These are phyloP conservation scores for Xylariaceae sp. DNA, from an alignment of 2,329 filamentous ascomycete genomes.

Conservation along the genomic window DNA sequence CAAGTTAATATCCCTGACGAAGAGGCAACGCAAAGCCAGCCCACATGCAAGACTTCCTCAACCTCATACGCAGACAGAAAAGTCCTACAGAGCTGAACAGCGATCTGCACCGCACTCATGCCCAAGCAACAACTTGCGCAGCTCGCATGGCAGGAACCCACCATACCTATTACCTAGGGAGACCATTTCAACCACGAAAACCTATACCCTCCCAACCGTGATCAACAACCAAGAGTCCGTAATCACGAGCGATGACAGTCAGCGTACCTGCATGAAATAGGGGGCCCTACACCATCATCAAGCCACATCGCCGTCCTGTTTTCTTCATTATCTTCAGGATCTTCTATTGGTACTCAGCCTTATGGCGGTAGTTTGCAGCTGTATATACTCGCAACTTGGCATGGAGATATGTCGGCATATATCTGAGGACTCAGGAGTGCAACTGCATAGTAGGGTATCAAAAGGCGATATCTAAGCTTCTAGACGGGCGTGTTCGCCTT, in stretches of 20 bases:
- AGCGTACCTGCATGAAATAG: background rate
- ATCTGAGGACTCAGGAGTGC: background rate
- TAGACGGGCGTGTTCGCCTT: background rate
- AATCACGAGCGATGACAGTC: background rate
- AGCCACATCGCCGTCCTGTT: background rate
- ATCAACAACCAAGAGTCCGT: background rate
- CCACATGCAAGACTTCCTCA: no score
- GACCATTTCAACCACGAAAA: no score
- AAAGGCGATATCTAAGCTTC: background rate
- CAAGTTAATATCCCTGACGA: no score
- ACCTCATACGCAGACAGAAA: no score
- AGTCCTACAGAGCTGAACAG: no score
- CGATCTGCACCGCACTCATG: no score
- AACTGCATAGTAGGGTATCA: background rate
- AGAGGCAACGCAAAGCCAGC: no score
- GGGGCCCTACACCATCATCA: background rate
- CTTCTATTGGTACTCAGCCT: background rate
- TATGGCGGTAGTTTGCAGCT: background rate
- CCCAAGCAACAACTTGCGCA: no score
- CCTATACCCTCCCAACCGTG: no score
- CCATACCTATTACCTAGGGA: no score
- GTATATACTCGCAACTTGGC: background rate
- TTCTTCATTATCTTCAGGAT: background rate
- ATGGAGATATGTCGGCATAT: background rate
- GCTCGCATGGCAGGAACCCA: no score